Base-by-base conservation (phyloP, 768 basidiomycete genomes). In the Suillus luteus region DNA sequence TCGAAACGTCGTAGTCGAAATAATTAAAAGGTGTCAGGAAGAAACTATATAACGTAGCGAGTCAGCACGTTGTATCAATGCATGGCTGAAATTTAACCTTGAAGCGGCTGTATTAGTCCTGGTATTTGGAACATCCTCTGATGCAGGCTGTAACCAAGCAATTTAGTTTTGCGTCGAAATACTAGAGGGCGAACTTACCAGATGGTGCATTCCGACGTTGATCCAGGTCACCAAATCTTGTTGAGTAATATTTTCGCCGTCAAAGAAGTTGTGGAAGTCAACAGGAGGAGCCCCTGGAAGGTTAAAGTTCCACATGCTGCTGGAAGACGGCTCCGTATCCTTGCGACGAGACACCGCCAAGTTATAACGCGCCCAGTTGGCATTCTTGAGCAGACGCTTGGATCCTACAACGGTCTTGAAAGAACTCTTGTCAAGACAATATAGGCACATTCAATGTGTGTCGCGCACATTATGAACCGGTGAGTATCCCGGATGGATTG, bases 191-290 rank as follows among this genome's bases (percentile, higher is more conserved):
- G 2, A 17, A 65, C 78, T 46, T 64, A 83, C 83, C 52, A 88
- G 74, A 67, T 89, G 88, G 70, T 90, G 88, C 76, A 81, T 89
- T 19, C 88, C 88, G 40, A 89, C 67, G 66, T 88, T 88, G 61
- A 89, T 69, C 86, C 87, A 90, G 15, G 83, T 82, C 3, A 89
- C 87, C 17, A 90, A 72, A 70, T 90, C 88, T 68, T 86, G 79
- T 68, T 89, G 87, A 1, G 81, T 82, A 55, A 90, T 78, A 62
- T 80, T 83, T 74, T 90, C 88, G 4, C 82, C 83, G 65, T 89
- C 80, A 72, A 88, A 88, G 74, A 87, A 87, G 43, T 80, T 79
- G 74, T 86, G 82, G 71, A 86, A 88, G 69, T 87, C 78, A 57
- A 87, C 83, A 17, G 81, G 74, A 1, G 85, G 86, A 7, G 69